Percentiles rank a stretch among this genome's conserved stretches.
Evolutionary conservation across 352 stramenopile genomes (phyloP).

Genomic region (Globisporangium cylindrosporum): DNA sequence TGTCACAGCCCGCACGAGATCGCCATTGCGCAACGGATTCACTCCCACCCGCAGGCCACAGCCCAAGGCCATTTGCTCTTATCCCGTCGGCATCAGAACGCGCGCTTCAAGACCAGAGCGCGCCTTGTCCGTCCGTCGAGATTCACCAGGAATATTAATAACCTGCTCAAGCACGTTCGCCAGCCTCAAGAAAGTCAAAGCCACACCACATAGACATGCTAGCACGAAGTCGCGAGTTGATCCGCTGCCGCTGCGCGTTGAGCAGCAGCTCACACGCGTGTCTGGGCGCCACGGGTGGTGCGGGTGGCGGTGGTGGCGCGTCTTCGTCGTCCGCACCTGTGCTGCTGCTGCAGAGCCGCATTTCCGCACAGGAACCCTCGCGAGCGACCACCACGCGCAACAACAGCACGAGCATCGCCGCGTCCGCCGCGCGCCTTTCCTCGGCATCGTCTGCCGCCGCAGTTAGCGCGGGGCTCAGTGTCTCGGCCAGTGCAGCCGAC

Average conservation of each 20-base stretch:
- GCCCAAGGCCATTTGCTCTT: constrained; percentile 4
- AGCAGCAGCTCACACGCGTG: constrained; percentile 9
- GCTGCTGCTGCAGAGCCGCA: constrained; percentile 12
- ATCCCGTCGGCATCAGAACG: constrained; percentile 1
- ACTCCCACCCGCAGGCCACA: neutral
- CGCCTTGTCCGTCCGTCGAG: neutral
- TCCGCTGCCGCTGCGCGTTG: neutral
- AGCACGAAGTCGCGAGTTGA: constrained; percentile 11
- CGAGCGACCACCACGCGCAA: constrained; percentile 7
- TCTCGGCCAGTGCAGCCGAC: constrained; percentile 14
- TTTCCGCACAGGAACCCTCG: constrained; percentile 12
- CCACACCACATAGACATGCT: constrained; percentile 4
- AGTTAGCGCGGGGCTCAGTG: constrained; percentile 1
- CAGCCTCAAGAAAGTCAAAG: neutral
- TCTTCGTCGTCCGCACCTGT: neutral
- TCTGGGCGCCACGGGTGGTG: neutral
- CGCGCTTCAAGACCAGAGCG: neutral
- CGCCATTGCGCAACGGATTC: constrained; percentile 1
- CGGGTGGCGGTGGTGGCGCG: neutral
- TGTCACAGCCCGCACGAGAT: neutral
- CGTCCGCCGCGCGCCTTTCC: neutral
- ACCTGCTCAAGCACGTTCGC: neutral
- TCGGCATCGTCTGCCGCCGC: neutral
- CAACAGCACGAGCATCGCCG: constrained; percentile 15
- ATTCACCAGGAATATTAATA: constrained; percentile 9